These are phyloP conservation scores for Hymenoscyphus salicellus DNA, from an alignment of 2,329 filamentous ascomycete genomes.

Conservation along the genomic window DNA sequence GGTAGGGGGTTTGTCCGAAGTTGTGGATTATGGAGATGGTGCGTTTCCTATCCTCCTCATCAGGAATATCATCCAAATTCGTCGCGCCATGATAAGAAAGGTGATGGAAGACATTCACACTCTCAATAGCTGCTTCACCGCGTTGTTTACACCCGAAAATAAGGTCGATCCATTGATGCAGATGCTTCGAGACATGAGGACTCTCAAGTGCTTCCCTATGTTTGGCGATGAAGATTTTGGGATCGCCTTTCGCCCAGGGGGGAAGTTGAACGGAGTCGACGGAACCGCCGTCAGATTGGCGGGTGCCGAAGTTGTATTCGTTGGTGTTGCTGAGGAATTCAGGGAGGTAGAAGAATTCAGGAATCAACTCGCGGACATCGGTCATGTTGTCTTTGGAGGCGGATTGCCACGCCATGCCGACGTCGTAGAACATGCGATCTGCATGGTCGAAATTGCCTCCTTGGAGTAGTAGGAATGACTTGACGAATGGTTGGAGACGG, in stretches of 20 bases:
- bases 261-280: conserved; percentile 89
- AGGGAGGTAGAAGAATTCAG: conserved; percentile 95
- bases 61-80: conserved; percentile 84
- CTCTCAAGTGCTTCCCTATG: conserved; percentile 95
- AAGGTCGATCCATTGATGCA: conserved; percentile 95
- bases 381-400: conserved; percentile 87
- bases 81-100: conserved; percentile 92
- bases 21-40: conserved; percentile 98
- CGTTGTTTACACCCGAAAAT: conserved; percentile 93
- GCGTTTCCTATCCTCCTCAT: conserved; percentile 51
- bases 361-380: conserved; percentile 90
- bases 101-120: conserved; percentile 92
- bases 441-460: conserved; percentile 96
- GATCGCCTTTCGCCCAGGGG: conserved; percentile 94
- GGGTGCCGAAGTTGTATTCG: conserved; percentile 84
- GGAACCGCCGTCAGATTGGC: conserved; percentile 73
- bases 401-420: conserved; percentile 86
- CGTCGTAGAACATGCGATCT: conserved; percentile 90
- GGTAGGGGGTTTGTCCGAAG: conserved; percentile 94
- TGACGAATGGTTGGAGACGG: conserved; percentile 89
- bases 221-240: conserved; percentile 91
- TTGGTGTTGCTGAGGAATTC: conserved; percentile 96
- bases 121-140: conserved; percentile 86
- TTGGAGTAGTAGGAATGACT: conserved; percentile 90
- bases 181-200: conserved; percentile 80